These are phyloP conservation scores for Trichopus zeylanicus DNA, from an alignment of 116 monocot genomes.

Conservation along the genomic window DNA sequence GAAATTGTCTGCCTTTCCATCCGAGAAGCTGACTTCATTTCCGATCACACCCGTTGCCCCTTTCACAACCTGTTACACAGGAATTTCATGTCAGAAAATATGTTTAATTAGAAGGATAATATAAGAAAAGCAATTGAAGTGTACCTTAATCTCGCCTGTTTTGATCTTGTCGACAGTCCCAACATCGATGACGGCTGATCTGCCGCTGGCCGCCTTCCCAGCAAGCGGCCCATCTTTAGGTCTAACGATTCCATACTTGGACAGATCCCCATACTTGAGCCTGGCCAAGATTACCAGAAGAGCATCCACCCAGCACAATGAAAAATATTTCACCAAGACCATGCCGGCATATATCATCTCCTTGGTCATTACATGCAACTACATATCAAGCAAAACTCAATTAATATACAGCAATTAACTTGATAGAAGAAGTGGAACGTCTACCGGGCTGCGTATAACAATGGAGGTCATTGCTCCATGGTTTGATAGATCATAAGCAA, in stretches of 20 bases:
- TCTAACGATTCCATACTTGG: slow-evolving; percentile 21
- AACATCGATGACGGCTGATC: slow-evolving; percentile 22
- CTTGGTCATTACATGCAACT: slow-evolving; percentile 28
- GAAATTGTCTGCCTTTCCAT: neutral
- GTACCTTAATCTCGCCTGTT: slow-evolving; percentile 5
- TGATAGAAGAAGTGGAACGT: neutral
- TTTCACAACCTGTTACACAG: neutral
- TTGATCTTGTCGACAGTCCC: slow-evolving; percentile 15
- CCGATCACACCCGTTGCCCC: neutral
- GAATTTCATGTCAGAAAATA: neutral
- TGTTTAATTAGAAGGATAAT: neutral
- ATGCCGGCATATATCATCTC: slow-evolving; percentile 23
- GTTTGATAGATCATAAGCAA: slow-evolving; percentile 8
- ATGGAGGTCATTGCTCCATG: slow-evolving; percentile 3
- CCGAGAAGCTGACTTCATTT: slow-evolving; percentile 1
- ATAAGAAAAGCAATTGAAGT: neutral
- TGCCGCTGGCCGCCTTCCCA: slow-evolving; percentile 12
- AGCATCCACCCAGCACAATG: slow-evolving; percentile 8
- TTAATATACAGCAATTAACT: neutral
- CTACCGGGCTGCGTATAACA: neutral
- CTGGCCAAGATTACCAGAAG: slow-evolving; percentile 11
- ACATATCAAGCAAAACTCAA: neutral
- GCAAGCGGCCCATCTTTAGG: slow-evolving; percentile 11
- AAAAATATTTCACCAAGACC: slow-evolving; percentile 14
- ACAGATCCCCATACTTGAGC: slow-evolving; percentile 16